phyloP scores from a whole-genome alignment of 495 filamentous ascomycete genomes.

The Pyrenopolyporus hunteri region DNA sequence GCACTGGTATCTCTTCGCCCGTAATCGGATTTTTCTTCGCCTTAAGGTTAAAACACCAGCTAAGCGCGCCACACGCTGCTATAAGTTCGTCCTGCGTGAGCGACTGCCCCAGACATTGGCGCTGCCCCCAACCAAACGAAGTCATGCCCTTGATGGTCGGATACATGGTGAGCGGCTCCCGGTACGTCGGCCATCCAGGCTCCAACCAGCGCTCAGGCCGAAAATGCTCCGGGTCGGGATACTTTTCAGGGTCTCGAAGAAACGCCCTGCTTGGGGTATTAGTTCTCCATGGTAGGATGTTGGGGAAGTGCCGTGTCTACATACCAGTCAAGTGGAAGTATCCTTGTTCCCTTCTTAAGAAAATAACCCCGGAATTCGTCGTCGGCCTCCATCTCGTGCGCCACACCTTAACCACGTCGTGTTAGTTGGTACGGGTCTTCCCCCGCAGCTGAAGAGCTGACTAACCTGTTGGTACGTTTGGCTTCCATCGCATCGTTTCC shows the following conservation, averaged over 20 bases:
- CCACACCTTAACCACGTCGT: slow-evolving; percentile 44
- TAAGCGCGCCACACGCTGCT: slow-evolving; percentile 52
- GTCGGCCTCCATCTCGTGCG: slow-evolving; percentile 53
- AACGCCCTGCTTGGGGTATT: slow-evolving; percentile 43
- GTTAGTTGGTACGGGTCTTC: background rate
- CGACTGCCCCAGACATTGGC: slow-evolving; percentile 63
- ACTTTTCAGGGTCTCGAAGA: slow-evolving; percentile 51
- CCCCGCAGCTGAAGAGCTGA: background rate
- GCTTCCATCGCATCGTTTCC: slow-evolving; percentile 63
- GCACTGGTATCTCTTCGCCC: slow-evolving; percentile 45
- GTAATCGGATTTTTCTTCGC: slow-evolving; percentile 43
- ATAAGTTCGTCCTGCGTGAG: slow-evolving; percentile 59
- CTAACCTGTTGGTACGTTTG: slow-evolving; percentile 52
- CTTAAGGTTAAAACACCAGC: slow-evolving; percentile 57
- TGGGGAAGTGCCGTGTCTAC: background rate
- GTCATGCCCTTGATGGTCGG: slow-evolving; percentile 54
- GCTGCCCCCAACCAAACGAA: slow-evolving; percentile 65
- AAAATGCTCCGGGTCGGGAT: slow-evolving; percentile 58
- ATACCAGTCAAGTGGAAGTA: slow-evolving; percentile 59
- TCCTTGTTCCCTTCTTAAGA: slow-evolving; percentile 53
- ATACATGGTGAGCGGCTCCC: slow-evolving; percentile 51
- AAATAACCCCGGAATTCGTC: slow-evolving; percentile 53
- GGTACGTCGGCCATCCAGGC: slow-evolving; percentile 59
- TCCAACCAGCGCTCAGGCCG: slow-evolving; percentile 58
- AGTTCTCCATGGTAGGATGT: background rate